Base-by-base conservation (phyloP, 1,139 yeast genomes). In the Taphrina populina region DNA sequence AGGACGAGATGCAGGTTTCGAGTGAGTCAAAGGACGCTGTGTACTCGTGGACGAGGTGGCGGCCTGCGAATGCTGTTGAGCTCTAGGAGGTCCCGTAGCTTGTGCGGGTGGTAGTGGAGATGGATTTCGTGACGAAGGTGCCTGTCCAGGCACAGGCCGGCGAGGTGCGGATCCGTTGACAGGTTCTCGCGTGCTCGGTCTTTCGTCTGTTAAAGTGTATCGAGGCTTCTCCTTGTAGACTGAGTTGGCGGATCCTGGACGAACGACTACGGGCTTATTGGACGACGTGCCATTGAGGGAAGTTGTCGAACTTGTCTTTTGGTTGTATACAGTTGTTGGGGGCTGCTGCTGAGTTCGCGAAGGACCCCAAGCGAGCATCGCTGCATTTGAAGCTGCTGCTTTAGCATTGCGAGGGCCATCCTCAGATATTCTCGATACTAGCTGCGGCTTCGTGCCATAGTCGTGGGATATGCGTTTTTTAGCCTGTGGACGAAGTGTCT, bases 281-380 rank as follows among this genome's bases (percentile, higher is more conserved):
- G 34, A 6, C 3, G 54, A 37, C 4, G 45, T 10, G 6, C 36
- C 36, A 10, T 33, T 49, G 13, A 49, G 30, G 19, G 54, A 49
- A 30, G 46, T 37, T 13, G 30, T 32, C 5, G 54, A 49, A 10
- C 39, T 46, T 24, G 24, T 26, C 13, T 35, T 49, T 21, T 49
- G 54, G 6, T 29, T 19, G 19, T 49, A 49, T 24, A 49, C 27
- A 6, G 54, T 5, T 6, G 15, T 20, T 20, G 36, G 4, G n/a
- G 37, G 17, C 2, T 20, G 21, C 13, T 29, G 36, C 17, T 13
- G 10, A 6, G 44, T 17, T 21, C 39, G 37, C 3, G 46, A 23
- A n/a, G 54, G 54, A n/a, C 54, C 54, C 54, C 54, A 49, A n/a
- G 54, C 54, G 19, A 49, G 54, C 54, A 49, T 49, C 4, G 54